Evolutionary conservation across 2,329 filamentous ascomycete species (phyloP).

Genomic region (Pseudogymnoascus sp.): DNA sequence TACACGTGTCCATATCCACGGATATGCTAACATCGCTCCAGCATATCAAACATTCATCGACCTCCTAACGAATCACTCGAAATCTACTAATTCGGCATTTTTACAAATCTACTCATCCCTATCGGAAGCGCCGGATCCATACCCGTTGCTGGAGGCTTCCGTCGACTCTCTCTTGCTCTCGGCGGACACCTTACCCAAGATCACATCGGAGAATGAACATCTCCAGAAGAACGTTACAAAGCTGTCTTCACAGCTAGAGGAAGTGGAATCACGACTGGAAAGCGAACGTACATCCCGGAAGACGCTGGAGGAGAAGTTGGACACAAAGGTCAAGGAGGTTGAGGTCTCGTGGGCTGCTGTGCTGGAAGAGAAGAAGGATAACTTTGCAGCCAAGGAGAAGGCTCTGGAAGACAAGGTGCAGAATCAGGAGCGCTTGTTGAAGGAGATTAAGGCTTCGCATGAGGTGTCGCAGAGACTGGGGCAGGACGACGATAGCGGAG

Average conservation of each 20-base stretch:
- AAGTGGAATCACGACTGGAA: slow-evolving; percentile 72
- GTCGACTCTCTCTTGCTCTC: slow-evolving; percentile 88
- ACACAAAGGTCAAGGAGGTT: slow-evolving; percentile 77
- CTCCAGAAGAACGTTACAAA: slow-evolving; percentile 71
- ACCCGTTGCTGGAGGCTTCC: slow-evolving; percentile 89
- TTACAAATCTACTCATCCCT: slow-evolving; percentile 86
- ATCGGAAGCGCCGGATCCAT: slow-evolving; percentile 93
- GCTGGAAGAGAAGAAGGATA: slow-evolving; percentile 86
- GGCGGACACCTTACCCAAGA: slow-evolving; percentile 83
- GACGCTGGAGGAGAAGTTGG: slow-evolving; percentile 68
- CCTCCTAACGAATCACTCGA: slow-evolving; percentile 89
- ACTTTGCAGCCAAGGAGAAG: slow-evolving; percentile 92
- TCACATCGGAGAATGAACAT: slow-evolving; percentile 81
- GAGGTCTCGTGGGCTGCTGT: slow-evolving; percentile 86
- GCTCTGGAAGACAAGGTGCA: slow-evolving; percentile 87
- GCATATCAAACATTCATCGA: slow-evolving; percentile 98
- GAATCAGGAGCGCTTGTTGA: slow-evolving; percentile 83
- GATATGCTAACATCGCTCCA: slow-evolving; percentile 29
- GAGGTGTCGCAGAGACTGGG: slow-evolving; percentile 90
- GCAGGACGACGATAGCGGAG: slow-evolving; percentile 57
- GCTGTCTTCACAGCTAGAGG: slow-evolving; percentile 74
- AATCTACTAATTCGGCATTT: slow-evolving; percentile 87
- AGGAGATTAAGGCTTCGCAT: slow-evolving; percentile 93
- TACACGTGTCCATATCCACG: neutral
- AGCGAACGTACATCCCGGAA: slow-evolving; percentile 65